Percentiles rank a stretch among this genome's conserved stretches.
phyloP scores from a whole-genome alignment of 208 protist genomes.

The Blastocrithidia nonstop region DNA sequence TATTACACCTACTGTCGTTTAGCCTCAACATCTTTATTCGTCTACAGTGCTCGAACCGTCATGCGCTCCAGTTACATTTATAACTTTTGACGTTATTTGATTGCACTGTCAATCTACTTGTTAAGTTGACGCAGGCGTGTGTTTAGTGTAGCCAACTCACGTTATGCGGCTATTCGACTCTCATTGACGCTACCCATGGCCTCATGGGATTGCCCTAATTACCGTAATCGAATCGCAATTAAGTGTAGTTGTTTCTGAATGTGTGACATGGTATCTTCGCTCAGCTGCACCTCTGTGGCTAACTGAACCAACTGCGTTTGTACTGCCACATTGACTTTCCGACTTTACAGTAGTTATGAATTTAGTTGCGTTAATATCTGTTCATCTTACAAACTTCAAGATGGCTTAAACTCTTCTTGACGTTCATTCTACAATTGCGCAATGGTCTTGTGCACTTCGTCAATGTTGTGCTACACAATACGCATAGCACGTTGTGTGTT shows the following conservation, averaged over 20 bases:
- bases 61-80: conserved; percentile 29
- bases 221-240: not conserved
- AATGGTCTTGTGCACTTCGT: not conserved
- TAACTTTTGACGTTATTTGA: conserved; percentile 20
- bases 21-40: no score
- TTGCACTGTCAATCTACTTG: conserved; percentile 15
- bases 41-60: no score
- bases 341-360: not conserved
- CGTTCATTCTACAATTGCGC: not conserved
- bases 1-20: no score
- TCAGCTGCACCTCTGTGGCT: not conserved
- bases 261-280: not conserved
- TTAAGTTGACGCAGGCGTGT: conserved; percentile 11
- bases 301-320: not conserved
- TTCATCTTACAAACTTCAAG: not conserved
- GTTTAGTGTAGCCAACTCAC: conserved; percentile 15
- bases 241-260: not conserved
- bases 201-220: not conserved
- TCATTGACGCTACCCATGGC: not conserved
- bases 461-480: not conserved
- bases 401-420: not conserved
- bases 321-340: not conserved
- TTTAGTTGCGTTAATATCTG: not conserved
- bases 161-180: conserved; percentile 13
- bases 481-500: no score